Evolutionary conservation across 306 rosid genomes (phyloP), one percentile per base, ranked within the genome.

Genomic region (Citrullus colocynthis): DNA sequence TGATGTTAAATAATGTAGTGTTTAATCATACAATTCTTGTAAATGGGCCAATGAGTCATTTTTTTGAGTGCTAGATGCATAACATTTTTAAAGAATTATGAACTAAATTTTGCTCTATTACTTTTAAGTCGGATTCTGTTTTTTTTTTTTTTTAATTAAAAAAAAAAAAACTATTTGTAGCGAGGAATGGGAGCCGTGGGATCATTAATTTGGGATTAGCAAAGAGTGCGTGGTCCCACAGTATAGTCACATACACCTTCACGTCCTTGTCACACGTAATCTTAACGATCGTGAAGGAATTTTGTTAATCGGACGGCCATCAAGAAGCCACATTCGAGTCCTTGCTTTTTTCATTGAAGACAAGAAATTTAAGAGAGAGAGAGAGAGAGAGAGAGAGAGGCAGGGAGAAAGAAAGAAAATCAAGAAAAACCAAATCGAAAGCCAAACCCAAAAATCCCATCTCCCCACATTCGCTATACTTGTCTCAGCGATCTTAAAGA

Each of bases 251-350:
- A 64, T 1, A 12, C 20, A 34, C 63, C 51, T 18, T 18, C 34
- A 39, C 21, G 62, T 51, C 49, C 52, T 32, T 34, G 66, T 55
- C 79, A 81, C 93, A 87, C 89, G 90, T 87, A 80, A 45, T 84
- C 75, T 49, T 12, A 15, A 72, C 55, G 56, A 70, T 66, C 11
- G n/a, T 70, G 63, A 77, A 85, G 82, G 70, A 28, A 62, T 7
- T 61, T 3, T 67, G 84, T 75, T 17, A n/a, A 93, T 91, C 98
- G 51, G 66, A 84, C 91, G 97, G 88, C 78, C 51, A 79, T 14
- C 9, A 76, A 45, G 6, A 64, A 77, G 83, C 91, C 89, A 89
- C 86, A 80, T 84, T 82, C 51, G n/a, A 75, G 78, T 41, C 49
- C 48, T 73, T 56, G 75, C 37, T 81, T 77, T 62, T 52, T 11